Conservation (phyloP, 768 basidiomycete species). For the Sarcomyxa edulis region DNA sequence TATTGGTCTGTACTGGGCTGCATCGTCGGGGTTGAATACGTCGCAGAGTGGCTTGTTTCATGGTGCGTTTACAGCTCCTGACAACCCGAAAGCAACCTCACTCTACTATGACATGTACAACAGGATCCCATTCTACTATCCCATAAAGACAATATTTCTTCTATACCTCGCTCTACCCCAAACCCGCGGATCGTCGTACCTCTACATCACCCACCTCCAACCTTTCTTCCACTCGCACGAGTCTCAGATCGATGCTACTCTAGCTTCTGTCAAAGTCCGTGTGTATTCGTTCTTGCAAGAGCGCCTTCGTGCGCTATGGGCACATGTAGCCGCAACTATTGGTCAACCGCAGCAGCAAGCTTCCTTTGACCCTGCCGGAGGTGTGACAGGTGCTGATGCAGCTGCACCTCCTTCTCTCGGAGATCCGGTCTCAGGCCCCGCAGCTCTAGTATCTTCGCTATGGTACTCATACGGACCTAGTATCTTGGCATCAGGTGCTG, state of each 20-base stretch:
- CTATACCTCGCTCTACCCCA: slow-evolving; percentile 90
- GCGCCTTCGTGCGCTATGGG: slow-evolving; percentile 61
- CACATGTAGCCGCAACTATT: slow-evolving; percentile 45
- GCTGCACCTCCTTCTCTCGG: slow-evolving; percentile 38
- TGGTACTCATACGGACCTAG: slow-evolving; percentile 80
- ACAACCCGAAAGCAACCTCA: slow-evolving; percentile 4
- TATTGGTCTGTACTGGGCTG: slow-evolving; percentile 92
- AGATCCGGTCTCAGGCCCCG: slow-evolving; percentile 58
- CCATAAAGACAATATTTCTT: slow-evolving; percentile 77
- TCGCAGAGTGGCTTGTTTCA: slow-evolving; percentile 82
- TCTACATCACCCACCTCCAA: slow-evolving; percentile 75
- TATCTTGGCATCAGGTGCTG: slow-evolving; percentile 63
- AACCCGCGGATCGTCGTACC: slow-evolving; percentile 79
- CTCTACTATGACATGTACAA: neutral
- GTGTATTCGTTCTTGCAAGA: slow-evolving; percentile 63
- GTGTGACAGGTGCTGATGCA: slow-evolving; percentile 14
- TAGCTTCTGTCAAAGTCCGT: slow-evolving; percentile 57
- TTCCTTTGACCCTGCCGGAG: slow-evolving; percentile 12
- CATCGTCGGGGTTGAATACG: slow-evolving; percentile 75
- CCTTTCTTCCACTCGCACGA: slow-evolving; percentile 85
- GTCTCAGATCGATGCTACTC: slow-evolving; percentile 74
- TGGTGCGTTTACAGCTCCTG: slow-evolving; percentile 49
- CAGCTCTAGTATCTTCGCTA: slow-evolving; percentile 57
- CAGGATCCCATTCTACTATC: slow-evolving; percentile 89
- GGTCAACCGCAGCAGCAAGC: slow-evolving; percentile 30